A percentile compares a stretch with the other conserved stretches of the same genome.
These are phyloP conservation scores for Phaeotremella skinneri DNA, from an alignment of 768 basidiomycete genomes.

Conservation along the genomic window DNA sequence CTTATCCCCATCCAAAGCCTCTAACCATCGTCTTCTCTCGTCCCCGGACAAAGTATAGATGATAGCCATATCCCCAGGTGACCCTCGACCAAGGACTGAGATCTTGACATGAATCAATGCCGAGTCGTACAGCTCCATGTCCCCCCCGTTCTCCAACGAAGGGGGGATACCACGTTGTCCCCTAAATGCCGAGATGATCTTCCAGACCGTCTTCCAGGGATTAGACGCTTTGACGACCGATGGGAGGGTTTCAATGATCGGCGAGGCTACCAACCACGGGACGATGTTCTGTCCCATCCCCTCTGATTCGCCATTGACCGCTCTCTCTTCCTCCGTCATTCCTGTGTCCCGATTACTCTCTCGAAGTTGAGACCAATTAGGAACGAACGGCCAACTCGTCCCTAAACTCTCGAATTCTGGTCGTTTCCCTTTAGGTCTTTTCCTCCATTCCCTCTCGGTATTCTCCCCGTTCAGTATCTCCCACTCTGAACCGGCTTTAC, in stretches of 20 bases:
- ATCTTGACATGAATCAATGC: constrained; percentile 70
- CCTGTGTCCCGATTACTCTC: constrained; percentile 4
- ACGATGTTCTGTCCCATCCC: constrained; percentile 29
- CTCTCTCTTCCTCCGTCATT: constrained; percentile 52
- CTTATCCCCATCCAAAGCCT: constrained; percentile 19
- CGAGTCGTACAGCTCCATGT: constrained; percentile 56
- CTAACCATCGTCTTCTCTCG: constrained; percentile 59
- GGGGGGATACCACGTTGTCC: constrained; percentile 59
- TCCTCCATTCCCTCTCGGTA: constrained; percentile 66
- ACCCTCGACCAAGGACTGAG: constrained; percentile 64
- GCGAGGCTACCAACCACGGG: constrained; percentile 66
- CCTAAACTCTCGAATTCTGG: constrained; percentile 66
- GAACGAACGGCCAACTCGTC: constrained; percentile 69
- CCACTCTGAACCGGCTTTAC: constrained; percentile 58
- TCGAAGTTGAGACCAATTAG: constrained; percentile 62
- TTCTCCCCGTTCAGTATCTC: constrained; percentile 57
- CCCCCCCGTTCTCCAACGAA: constrained; percentile 49
- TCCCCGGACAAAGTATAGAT: constrained; percentile 66
- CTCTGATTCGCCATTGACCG: no score
- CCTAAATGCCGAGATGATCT: constrained; percentile 63
- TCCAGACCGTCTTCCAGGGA: constrained; percentile 56
- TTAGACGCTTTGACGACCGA: constrained; percentile 51
- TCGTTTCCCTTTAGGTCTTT: constrained; percentile 84
- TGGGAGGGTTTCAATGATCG: constrained; percentile 55
- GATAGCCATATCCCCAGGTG: constrained; percentile 69